Percentiles rank a stretch among this genome's conserved stretches.
Evolutionary conservation across 306 rosid species (phyloP).

Genomic region (Sphenostylis stenocarpa): DNA sequence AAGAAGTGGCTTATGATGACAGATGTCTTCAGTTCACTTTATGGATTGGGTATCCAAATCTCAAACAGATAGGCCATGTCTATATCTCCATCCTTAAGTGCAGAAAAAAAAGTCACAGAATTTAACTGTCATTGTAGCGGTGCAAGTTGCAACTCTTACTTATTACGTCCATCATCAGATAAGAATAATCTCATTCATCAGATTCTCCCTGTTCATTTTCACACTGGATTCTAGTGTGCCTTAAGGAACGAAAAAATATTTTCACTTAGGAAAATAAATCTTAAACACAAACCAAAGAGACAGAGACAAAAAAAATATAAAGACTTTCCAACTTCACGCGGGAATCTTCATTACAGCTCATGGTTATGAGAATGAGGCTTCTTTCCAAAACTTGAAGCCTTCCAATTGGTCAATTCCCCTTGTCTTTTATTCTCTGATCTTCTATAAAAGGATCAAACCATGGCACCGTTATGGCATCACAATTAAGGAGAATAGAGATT

Average conservation of each 20-base stretch:
- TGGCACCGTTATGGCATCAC: conserved; percentile 35
- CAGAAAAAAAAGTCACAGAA: conserved; percentile 10
- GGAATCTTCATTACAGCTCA: conserved; percentile 40
- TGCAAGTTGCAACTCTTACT: conserved; percentile 37
- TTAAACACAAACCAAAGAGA: neutral
- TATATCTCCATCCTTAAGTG: neutral
- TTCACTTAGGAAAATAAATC: neutral
- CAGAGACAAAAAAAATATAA: neutral
- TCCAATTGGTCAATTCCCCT: neutral
- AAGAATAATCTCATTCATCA: conserved; percentile 37
- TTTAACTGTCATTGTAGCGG: neutral
- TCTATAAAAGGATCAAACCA: conserved; percentile 51
- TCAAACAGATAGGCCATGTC: conserved; percentile 2
- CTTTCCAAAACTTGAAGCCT: conserved; percentile 18
- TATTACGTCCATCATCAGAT: conserved; percentile 15
- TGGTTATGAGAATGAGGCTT: conserved; percentile 14
- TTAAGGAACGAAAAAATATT: neutral
- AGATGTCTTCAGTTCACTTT: conserved; percentile 1
- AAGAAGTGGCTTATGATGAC: neutral
- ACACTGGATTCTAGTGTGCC: neutral
- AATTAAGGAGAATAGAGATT: conserved; percentile 8
- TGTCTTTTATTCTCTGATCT: conserved; percentile 22
- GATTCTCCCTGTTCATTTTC: conserved; percentile 22
- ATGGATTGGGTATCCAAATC: conserved; percentile 32
- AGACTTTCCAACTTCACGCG: conserved; percentile 6